Evolutionary conservation across 495 filamentous ascomycete species (phyloP).

Genomic region (Hypoxylon fragiforme): DNA sequence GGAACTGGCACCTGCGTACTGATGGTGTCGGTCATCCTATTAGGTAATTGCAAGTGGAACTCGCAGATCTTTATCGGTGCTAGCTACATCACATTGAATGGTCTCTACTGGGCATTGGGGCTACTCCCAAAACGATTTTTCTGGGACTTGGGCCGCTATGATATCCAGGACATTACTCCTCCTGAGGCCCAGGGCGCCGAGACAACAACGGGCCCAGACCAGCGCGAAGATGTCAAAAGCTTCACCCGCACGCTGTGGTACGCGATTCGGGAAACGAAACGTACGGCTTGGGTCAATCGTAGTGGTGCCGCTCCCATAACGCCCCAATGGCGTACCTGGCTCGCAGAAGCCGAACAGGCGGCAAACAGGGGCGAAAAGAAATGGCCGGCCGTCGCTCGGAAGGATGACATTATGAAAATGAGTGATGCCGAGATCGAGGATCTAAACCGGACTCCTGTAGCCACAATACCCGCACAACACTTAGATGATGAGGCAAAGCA

Average conservation of each 20-base stretch:
- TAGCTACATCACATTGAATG: slow-evolving; percentile 62
- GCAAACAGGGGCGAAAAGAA: slow-evolving; percentile 35
- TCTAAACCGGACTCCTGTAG: background rate
- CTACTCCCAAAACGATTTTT: slow-evolving; percentile 50
- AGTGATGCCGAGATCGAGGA: slow-evolving; percentile 22
- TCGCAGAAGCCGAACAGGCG: slow-evolving; percentile 49
- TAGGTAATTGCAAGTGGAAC: slow-evolving; percentile 64
- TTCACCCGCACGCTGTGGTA: slow-evolving; percentile 61
- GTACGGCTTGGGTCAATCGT: slow-evolving; percentile 52
- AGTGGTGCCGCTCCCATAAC: slow-evolving; percentile 54
- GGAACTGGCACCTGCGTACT: slow-evolving; percentile 61
- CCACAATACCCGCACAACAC: background rate
- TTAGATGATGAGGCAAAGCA: slow-evolving; percentile 37
- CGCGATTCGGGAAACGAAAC: slow-evolving; percentile 55
- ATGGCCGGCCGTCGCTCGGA: slow-evolving; percentile 55
- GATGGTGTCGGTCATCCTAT: slow-evolving; percentile 62
- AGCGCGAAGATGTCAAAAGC: slow-evolving; percentile 42
- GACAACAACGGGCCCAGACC: slow-evolving; percentile 24
- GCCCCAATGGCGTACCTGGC: slow-evolving; percentile 55
- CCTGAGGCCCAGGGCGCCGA: slow-evolving; percentile 39
- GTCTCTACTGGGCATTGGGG: slow-evolving; percentile 60
- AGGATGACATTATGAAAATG: slow-evolving; percentile 53
- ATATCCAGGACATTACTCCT: slow-evolving; percentile 44
- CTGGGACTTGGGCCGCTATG: slow-evolving; percentile 56
- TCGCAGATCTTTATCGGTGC: slow-evolving; percentile 61